Conservation (phyloP, 768 basidiomycete species). For the Phylloporus scabripes region DNA sequence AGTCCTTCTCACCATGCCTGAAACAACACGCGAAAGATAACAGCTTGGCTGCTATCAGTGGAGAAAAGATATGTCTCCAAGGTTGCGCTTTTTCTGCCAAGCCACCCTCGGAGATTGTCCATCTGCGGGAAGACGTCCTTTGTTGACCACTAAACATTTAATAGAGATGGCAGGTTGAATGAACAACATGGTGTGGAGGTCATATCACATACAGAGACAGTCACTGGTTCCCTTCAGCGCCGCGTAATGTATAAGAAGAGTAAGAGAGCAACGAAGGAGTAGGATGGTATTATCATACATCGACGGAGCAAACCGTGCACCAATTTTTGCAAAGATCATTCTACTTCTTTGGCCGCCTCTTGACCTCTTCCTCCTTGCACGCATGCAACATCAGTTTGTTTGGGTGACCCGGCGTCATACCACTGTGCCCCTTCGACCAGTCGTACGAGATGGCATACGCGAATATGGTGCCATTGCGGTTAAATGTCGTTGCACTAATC, state of each 20-base stretch:
- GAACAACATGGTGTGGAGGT: no score
- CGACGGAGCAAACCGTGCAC: slow-evolving; percentile 2
- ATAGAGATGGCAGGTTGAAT: not conserved
- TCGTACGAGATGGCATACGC: slow-evolving; percentile 92
- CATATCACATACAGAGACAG: not conserved
- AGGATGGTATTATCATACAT: slow-evolving; percentile 17
- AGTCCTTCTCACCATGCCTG: not conserved
- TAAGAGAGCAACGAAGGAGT: not conserved
- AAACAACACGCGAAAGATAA: not conserved
- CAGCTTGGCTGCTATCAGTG: not conserved
- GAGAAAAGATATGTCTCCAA: not conserved
- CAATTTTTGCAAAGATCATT: not conserved
- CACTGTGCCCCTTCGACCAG: slow-evolving; percentile 89
- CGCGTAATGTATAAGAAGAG: not conserved
- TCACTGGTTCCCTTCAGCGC: not conserved
- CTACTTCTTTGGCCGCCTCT: slow-evolving; percentile 46
- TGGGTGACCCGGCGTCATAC: slow-evolving; percentile 62
- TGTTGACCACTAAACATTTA: not conserved
- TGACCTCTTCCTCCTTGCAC: slow-evolving; percentile 85
- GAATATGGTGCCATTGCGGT: slow-evolving; percentile 81
- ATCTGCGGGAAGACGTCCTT: not conserved
- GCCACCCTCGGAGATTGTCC: not conserved
- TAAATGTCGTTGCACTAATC: slow-evolving; percentile 77
- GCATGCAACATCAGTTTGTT: slow-evolving; percentile 84
- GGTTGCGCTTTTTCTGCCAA: no score